Evolutionary conservation across 2,329 filamentous ascomycete species (phyloP), one percentile per base, ranked within the genome.

Genomic region (Ascochyta clinopodiicola): DNA sequence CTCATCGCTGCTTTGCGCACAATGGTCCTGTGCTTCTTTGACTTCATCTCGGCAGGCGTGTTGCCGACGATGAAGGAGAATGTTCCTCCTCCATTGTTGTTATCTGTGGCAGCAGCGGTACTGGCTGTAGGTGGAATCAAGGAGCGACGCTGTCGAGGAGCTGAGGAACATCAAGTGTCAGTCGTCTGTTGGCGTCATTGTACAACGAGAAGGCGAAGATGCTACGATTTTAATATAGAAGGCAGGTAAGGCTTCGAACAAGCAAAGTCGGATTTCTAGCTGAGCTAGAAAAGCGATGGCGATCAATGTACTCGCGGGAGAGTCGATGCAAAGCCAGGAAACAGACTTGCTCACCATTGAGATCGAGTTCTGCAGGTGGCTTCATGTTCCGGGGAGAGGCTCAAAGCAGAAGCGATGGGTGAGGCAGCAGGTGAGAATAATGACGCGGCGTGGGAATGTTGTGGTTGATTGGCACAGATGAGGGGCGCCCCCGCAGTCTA

Each of bases 1-100:
- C 59, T 63, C 75, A 77, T 77, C 4, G 74, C 75, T 44, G 65
- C 63, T 38, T 71, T 71, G 34, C 75, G 72, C 32, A 76, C 69
- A 29, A 51, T 57, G 17, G 68, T 71, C 72, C 77, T 75, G 27
- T 61, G 59, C 38, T 61, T 57, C 44, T 62, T 70, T 7, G 69
- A 56, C 54, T 69, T 75, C 53, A 77, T 67, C 15, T 71, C 67
- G 5, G 57, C 64, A 22, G 66, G 74, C 13, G 65, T 66, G 27
- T 39, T 69, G 46, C 64, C 69, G 25, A 71, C 75, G 54, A 77
- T 72, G 52, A 72, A 77, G 3, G 59, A 58, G 34, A 75, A 58
- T 31, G 38, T 52, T 27, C 50, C 63, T 44, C 45, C 32, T 12
- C 43, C 35, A 42, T 45, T 27, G 49, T 29, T 24, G 4, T 38